Percentiles rank a stretch among this genome's conserved stretches.
phyloP scores from a whole-genome alignment of 352 stramenopile species.

The Phytophthora tubulina region DNA sequence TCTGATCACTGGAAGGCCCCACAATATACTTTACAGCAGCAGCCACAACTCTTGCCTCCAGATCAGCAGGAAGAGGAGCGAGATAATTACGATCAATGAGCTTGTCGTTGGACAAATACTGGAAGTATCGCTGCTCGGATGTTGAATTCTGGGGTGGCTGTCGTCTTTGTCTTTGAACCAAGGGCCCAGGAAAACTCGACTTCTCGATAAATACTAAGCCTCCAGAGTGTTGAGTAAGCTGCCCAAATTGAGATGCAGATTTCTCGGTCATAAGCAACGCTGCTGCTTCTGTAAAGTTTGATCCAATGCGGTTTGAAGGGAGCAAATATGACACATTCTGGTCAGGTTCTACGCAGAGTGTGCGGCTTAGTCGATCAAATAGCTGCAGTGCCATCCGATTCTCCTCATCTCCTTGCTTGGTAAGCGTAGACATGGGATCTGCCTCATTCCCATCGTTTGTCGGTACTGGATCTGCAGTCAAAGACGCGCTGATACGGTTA shows the following conservation, averaged over 20 bases:
- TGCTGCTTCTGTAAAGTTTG: slow-evolving; percentile 70
- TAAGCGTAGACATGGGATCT: background rate
- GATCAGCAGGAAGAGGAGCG: slow-evolving; percentile 40
- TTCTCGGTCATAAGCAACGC: slow-evolving; percentile 58
- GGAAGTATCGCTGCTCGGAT: slow-evolving; percentile 69
- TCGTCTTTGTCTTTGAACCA: background rate
- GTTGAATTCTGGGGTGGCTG: background rate
- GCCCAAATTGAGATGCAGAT: slow-evolving; percentile 30
- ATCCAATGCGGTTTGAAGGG: slow-evolving; percentile 79
- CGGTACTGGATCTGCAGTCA: background rate
- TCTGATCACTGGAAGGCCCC: slow-evolving; percentile 39
- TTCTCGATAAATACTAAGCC: slow-evolving; percentile 32
- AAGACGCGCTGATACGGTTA: slow-evolving; percentile 3
- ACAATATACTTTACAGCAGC: slow-evolving; percentile 67
- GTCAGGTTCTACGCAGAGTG: slow-evolving; percentile 77
- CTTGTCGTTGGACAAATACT: slow-evolving; percentile 51
- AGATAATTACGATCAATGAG: slow-evolving; percentile 58
- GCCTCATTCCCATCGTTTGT: background rate
- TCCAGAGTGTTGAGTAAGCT: slow-evolving; percentile 2
- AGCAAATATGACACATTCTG: slow-evolving; percentile 60
- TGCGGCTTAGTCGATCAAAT: slow-evolving; percentile 76
- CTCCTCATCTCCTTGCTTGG: slow-evolving; percentile 7
- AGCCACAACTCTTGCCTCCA: slow-evolving; percentile 56
- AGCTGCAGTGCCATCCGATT: slow-evolving; percentile 33
- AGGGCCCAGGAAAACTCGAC: background rate